phyloP scores from a whole-genome alignment of 2,329 filamentous ascomycete genomes.

The Mycogone perniciosa region DNA sequence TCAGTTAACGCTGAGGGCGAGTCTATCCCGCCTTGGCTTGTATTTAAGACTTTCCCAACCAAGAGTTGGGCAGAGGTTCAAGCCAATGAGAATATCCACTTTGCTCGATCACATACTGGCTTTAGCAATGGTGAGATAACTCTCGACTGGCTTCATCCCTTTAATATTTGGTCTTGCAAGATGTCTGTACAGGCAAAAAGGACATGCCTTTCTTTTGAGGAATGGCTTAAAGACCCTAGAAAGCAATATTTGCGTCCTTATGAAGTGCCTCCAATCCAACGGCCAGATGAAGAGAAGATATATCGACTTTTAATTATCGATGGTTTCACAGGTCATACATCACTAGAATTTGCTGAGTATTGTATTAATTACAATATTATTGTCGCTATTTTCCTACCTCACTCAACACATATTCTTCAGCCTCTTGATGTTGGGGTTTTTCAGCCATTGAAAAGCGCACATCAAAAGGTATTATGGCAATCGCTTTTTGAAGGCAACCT shows the following conservation, averaged over 20 bases:
- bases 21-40: neutral
- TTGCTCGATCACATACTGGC: neutral
- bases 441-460: neutral
- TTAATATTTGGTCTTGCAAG: neutral
- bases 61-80: neutral
- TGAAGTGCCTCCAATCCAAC: neutral
- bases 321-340: conserved; percentile 1
- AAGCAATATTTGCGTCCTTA: too few species aligned
- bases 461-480: neutral
- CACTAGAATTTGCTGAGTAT: neutral
- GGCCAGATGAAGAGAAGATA: neutral
- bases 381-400: neutral
- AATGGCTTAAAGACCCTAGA: too few species aligned
- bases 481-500: neutral
- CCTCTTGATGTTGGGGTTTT: conserved; percentile 6
- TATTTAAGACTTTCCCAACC: neutral
- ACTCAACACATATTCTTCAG: conserved; percentile 9
- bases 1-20: neutral
- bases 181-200: too few species aligned
- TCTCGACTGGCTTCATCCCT: neutral
- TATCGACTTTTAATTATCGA: conserved; percentile 3
- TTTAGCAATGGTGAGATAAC: neutral
- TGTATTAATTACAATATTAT: conserved; percentile 6
- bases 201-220: too few species aligned
- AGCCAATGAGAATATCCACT: neutral